These are phyloP conservation scores for Tylopilus sp. DNA, from an alignment of 768 basidiomycete genomes.

Conservation along the genomic window DNA sequence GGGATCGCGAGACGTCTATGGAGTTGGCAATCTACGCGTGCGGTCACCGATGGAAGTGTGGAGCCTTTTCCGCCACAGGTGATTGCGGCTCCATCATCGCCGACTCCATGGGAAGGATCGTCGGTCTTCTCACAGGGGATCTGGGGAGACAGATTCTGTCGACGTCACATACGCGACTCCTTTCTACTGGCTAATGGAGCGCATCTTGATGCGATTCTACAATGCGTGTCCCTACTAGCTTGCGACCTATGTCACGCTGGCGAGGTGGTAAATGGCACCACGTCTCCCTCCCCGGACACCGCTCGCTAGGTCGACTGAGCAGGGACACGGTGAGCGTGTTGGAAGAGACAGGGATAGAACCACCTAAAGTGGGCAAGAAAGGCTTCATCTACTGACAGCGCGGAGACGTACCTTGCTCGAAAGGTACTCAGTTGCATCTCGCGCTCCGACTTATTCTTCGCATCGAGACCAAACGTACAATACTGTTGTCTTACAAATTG, in stretches of 20 bases:
- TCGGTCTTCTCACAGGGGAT: background rate
- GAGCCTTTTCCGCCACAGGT: background rate
- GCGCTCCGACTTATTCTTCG: no score
- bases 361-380: background rate
- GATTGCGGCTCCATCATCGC: background rate
- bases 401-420: no score
- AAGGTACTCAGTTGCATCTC: no score
- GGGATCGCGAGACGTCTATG: background rate
- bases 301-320: conserved; percentile 31
- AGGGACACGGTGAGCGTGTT: background rate
- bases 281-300: no score
- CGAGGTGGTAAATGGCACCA: no score
- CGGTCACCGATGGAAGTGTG: no score
- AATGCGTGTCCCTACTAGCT: background rate
- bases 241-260: no score
- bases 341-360: background rate
- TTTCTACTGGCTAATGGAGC: background rate
- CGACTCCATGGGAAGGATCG: background rate
- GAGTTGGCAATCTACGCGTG: background rate
- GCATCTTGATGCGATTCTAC: background rate
- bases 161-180: background rate
- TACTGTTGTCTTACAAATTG: background rate
- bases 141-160: background rate
- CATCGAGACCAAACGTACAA: no score
- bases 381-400: background rate